phyloP scores from a whole-genome alignment of 805 yeast genomes.

The Pichia cabralensis region DNA sequence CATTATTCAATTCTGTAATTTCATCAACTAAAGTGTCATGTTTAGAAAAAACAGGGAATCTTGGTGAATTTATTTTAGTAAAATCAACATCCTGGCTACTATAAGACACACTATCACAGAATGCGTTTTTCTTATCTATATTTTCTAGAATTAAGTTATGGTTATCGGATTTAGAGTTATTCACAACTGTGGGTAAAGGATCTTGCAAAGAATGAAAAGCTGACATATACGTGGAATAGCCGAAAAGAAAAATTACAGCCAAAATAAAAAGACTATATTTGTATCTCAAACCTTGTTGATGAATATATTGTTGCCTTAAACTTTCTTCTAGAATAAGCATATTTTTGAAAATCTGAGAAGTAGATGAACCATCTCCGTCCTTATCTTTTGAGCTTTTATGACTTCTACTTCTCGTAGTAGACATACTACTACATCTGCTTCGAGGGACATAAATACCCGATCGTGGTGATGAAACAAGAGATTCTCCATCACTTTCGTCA shows the following conservation, averaged over 20 bases:
- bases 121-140: too few species aligned
- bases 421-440: slow-evolving; percentile 4
- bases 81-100: too few species aligned
- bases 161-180: too few species aligned
- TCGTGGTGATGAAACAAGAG: too few species aligned
- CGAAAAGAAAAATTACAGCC: slow-evolving; percentile 17
- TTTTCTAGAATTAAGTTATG: too few species aligned
- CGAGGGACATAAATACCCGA: too few species aligned
- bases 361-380: slow-evolving; percentile 18
- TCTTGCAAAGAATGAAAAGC: slow-evolving; percentile 7
- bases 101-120: too few species aligned
- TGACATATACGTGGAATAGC: slow-evolving; percentile 28
- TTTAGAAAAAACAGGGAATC: too few species aligned
- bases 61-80: too few species aligned
- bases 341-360: slow-evolving; percentile 73
- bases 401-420: slow-evolving; percentile 12
- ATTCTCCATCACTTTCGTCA: too few species aligned
- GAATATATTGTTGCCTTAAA: slow-evolving; percentile 69
- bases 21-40: background rate
- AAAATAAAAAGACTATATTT: slow-evolving; percentile 45
- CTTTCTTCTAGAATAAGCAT: slow-evolving; percentile 79
- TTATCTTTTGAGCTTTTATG: slow-evolving; percentile 7
- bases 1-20: background rate
- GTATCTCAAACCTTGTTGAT: slow-evolving; percentile 55
- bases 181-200: too few species aligned